These are phyloP conservation scores for Juglanconis juglandina DNA, from an alignment of 2,329 filamentous ascomycete genomes.

Conservation along the genomic window DNA sequence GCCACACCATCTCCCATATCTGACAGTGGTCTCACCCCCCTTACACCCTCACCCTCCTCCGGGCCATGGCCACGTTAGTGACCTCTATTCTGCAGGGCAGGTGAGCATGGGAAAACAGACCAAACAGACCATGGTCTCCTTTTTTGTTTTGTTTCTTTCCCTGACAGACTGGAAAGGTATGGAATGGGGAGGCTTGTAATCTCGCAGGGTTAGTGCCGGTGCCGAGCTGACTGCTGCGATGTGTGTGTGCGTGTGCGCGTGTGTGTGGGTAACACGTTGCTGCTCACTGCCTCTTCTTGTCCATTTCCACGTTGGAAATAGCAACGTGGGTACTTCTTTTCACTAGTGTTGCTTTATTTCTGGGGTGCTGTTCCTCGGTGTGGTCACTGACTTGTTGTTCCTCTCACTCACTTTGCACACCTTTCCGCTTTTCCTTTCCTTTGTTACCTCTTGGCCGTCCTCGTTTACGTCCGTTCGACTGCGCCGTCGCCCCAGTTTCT, in stretches of 20 bases:
- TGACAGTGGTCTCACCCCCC: too few species aligned
- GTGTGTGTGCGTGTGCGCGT: not conserved
- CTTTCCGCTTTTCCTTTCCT: not conserved
- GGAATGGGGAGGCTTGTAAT: not conserved
- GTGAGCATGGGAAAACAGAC: too few species aligned
- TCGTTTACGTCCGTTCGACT: not conserved
- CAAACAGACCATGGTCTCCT: not conserved
- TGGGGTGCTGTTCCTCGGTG: not conserved
- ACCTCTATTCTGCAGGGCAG: too few species aligned
- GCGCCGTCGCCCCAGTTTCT: not conserved
- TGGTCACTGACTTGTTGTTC: not conserved
- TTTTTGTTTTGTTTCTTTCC: too few species aligned
- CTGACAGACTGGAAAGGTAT: not conserved
- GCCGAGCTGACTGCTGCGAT: not conserved
- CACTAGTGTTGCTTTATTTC: slow-evolving; percentile 1
- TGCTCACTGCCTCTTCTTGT: not conserved
- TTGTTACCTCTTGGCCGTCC: not conserved
- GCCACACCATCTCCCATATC: too few species aligned
- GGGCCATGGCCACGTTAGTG: too few species aligned
- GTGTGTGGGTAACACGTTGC: slow-evolving; percentile 6
- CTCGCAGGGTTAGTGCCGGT: not conserved
- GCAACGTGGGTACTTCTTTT: not conserved
- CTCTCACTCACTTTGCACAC: not conserved
- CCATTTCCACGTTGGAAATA: not conserved
- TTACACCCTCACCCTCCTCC: too few species aligned